A percentile compares a stretch with the other conserved stretches of the same genome.
Conservation (phyloP, 2,329 filamentous ascomycete species). For the Cladosporium velox region DNA sequence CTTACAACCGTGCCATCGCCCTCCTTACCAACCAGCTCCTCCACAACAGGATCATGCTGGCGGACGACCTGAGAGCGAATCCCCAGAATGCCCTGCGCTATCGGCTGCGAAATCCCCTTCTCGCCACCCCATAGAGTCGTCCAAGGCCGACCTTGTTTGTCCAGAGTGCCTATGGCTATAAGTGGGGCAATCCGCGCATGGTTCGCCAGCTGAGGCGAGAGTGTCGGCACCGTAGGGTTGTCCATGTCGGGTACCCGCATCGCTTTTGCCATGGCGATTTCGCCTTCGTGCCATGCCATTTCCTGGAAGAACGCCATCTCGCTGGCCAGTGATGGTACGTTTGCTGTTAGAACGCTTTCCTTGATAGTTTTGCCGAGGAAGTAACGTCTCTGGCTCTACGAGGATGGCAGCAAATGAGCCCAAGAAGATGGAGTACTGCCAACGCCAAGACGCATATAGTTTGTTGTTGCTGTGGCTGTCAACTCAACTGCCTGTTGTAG, state of each 20-base stretch:
- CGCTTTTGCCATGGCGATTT: conserved; percentile 63
- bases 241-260: conserved; percentile 59
- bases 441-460: not conserved
- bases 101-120: conserved; percentile 64
- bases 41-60: conserved; percentile 68
- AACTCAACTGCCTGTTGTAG: not conserved
- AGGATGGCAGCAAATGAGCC: not conserved
- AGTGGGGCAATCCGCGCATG: conserved; percentile 66
- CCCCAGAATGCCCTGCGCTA: conserved; percentile 65
- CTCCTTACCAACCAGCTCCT: conserved; percentile 57
- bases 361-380: not conserved
- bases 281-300: conserved; percentile 64
- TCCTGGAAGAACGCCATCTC: conserved; percentile 48
- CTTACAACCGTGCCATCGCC: conserved; percentile 48
- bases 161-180: conserved; percentile 72
- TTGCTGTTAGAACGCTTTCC: not conserved
- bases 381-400: not conserved
- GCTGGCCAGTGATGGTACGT: not conserved
- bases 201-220: conserved; percentile 62
- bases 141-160: conserved; percentile 68
- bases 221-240: conserved; percentile 68
- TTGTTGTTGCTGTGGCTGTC: not conserved
- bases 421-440: not conserved
- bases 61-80: conserved; percentile 63
- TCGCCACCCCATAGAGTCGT: conserved; percentile 77